Evolutionary conservation across 1,139 yeast genomes (phyloP).

Genomic region (Protomyces macrosporus): DNA sequence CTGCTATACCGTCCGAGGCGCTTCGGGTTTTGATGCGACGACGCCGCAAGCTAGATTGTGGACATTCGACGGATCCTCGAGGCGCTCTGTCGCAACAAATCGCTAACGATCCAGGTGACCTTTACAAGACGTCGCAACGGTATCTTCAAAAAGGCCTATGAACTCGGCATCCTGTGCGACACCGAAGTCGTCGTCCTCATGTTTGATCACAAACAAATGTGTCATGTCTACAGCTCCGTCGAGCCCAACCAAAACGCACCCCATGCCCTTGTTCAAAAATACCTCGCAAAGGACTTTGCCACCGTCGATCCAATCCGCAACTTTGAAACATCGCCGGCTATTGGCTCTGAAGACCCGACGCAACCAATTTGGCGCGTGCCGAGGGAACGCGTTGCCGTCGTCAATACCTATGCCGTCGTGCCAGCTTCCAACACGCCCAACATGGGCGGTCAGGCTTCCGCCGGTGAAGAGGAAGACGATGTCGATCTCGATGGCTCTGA

Average conservation of each 20-base stretch:
- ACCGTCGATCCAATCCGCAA: constrained; percentile 28
- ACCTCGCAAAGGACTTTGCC: constrained; percentile 24
- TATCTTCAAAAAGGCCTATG: constrained; percentile 29
- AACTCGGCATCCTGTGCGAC: constrained; percentile 29
- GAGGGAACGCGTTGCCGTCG: constrained; percentile 25
- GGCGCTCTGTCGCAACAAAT: neutral
- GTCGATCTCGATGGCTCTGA: constrained; percentile 27
- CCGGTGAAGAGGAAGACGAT: constrained; percentile 20
- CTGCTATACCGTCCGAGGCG: neutral
- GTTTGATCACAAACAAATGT: constrained; percentile 28
- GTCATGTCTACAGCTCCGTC: constrained; percentile 27
- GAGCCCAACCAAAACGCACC: constrained; percentile 6
- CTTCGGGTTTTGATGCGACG: neutral
- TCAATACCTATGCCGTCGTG: constrained; percentile 26
- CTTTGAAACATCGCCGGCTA: constrained; percentile 22
- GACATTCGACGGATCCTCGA: neutral
- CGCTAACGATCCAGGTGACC: constrained; percentile 22
- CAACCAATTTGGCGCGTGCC: constrained; percentile 16
- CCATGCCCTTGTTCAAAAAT: constrained; percentile 21
- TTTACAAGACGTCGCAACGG: constrained; percentile 30
- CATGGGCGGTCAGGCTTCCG: neutral
- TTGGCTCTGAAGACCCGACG: constrained; percentile 14
- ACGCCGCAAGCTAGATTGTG: no score
- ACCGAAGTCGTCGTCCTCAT: constrained; percentile 28
- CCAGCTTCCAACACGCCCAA: constrained; percentile 13